These are phyloP conservation scores for Nemania serpens DNA, from an alignment of 2,329 filamentous ascomycete species.

Conservation along the genomic window DNA sequence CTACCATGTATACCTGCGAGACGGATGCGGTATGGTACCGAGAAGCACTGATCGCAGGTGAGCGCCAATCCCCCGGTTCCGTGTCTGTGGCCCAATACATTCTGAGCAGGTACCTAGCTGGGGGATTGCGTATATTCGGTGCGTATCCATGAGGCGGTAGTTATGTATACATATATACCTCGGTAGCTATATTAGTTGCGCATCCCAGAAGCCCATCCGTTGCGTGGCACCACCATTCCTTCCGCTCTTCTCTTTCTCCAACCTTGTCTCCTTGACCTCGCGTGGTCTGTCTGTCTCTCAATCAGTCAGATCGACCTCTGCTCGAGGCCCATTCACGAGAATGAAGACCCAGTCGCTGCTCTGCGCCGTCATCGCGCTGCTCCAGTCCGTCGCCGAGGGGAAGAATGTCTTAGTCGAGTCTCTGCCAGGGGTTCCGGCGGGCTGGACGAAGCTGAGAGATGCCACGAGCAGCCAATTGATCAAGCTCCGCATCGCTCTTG, in stretches of 20 bases:
- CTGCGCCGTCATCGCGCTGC: slow-evolving; percentile 30
- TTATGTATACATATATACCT: not conserved
- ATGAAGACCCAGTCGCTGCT: slow-evolving; percentile 33
- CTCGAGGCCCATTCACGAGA: not conserved
- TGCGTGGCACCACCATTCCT: not conserved
- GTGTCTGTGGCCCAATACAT: not conserved
- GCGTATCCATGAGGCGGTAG: not conserved
- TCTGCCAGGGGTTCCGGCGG: slow-evolving; percentile 43
- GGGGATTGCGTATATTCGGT: not conserved
- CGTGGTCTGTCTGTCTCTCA: not conserved
- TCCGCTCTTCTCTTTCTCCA: not conserved
- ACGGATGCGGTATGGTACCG: too few species aligned
- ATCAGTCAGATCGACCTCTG: not conserved
- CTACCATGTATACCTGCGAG: not conserved
- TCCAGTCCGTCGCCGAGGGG: slow-evolving; percentile 28
- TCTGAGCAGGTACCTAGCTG: not conserved
- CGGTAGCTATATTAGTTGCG: not conserved
- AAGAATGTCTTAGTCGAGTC: slow-evolving; percentile 44
- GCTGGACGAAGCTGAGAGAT: slow-evolving; percentile 45
- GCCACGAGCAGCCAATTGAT: slow-evolving; percentile 47
- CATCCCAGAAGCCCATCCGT: not conserved
- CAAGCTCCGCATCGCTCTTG: slow-evolving; percentile 54
- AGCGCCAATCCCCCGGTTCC: too few species aligned
- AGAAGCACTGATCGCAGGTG: too few species aligned
- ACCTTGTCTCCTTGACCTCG: too few species aligned